phyloP scores from a whole-genome alignment of 2,329 filamentous ascomycete genomes.

The Colletotrichum tamarilloi region DNA sequence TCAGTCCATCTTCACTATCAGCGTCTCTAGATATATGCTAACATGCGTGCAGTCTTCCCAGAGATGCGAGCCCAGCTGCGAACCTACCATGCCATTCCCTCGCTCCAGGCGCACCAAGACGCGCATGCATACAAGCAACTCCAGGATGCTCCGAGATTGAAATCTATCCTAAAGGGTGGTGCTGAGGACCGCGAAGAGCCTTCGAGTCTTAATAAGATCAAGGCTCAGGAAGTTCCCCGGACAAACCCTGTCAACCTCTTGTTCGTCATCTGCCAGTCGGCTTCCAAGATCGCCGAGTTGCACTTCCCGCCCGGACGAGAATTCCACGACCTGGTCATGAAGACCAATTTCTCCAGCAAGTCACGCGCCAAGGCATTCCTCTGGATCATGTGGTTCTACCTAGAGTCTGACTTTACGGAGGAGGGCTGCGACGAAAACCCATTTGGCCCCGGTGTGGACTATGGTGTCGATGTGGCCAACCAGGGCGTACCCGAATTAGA shows the following conservation, averaged over 20 bases:
- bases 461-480: constrained; percentile 72
- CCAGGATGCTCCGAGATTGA: constrained; percentile 93
- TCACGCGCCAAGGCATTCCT: constrained; percentile 90
- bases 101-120: constrained; percentile 93
- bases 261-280: constrained; percentile 91
- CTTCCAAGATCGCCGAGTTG: constrained; percentile 89
- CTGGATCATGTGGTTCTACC: constrained; percentile 99
- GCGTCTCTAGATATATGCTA: constrained; percentile 27
- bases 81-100: constrained; percentile 98
- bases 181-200: constrained; percentile 92
- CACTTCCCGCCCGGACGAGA: constrained; percentile 89
- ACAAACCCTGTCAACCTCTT: constrained; percentile 98
- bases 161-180: constrained; percentile 96
- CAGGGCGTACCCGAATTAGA: constrained; percentile 77
- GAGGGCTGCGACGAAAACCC: constrained; percentile 92
- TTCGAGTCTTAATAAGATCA: constrained; percentile 84
- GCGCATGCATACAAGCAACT: constrained; percentile 97
- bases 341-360: constrained; percentile 81
- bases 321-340: constrained; percentile 98
- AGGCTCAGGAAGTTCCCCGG: constrained; percentile 71
- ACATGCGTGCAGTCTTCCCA: constrained; percentile 81
- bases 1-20: constrained; percentile 57
- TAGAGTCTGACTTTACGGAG: constrained; percentile 93
- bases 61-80: constrained; percentile 98
- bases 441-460: constrained; percentile 80